phyloP scores from a whole-genome alignment of 257 asterid species.

The Lantana camara region DNA sequence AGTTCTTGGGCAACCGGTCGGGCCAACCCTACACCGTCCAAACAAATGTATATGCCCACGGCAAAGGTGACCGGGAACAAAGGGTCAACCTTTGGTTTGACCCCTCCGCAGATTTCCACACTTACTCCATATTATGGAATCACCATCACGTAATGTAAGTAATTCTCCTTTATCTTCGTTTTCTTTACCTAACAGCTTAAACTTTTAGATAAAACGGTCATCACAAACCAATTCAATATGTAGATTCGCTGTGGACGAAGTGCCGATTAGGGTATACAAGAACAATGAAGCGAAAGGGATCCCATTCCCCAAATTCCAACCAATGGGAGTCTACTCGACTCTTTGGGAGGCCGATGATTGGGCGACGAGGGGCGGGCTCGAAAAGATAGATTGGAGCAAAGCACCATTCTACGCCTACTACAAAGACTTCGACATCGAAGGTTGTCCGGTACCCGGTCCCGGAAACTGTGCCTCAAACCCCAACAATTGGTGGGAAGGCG shows the following conservation, averaged over 20 bases:
- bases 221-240: no score
- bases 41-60: slow-evolving; percentile 78
- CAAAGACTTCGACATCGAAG: slow-evolving; percentile 86
- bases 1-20: slow-evolving; percentile 83
- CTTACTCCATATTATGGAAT: slow-evolving; percentile 68
- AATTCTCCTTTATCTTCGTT: no score
- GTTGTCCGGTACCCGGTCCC: slow-evolving; percentile 78
- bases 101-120: slow-evolving; percentile 69
- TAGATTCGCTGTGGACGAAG: slow-evolving; percentile 55
- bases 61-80: slow-evolving; percentile 84
- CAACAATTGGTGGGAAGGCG: slow-evolving; percentile 85
- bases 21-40: slow-evolving; percentile 95
- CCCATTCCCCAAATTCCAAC: slow-evolving; percentile 67
- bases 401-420: slow-evolving; percentile 88
- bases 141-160: slow-evolving; percentile 65
- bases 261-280: slow-evolving; percentile 81
- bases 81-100: slow-evolving; percentile 93
- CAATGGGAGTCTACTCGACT: slow-evolving; percentile 81
- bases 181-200: no score
- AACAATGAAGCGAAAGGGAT: slow-evolving; percentile 75
- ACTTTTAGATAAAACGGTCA: no score
- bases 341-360: slow-evolving; percentile 97
- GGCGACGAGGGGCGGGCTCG: slow-evolving; percentile 91
- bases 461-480: slow-evolving; percentile 51
- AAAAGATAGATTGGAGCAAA: slow-evolving; percentile 85